Evolutionary conservation across 805 yeast species (phyloP).

Genomic region (Kodamaea nitidulidarum): DNA sequence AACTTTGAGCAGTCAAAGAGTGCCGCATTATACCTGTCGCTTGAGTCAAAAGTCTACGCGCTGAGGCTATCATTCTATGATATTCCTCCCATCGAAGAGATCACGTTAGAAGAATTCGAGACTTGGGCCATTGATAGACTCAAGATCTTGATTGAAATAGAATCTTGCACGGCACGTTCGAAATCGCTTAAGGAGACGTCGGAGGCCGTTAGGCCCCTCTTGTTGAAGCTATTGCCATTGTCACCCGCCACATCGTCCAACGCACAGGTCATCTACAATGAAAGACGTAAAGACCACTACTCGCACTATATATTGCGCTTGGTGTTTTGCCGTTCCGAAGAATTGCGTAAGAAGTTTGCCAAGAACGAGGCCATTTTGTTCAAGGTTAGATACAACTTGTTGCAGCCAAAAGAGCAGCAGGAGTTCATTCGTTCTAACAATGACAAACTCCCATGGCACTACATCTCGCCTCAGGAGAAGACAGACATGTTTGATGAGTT

Average conservation of each 20-base stretch:
- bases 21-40: slow-evolving; percentile 24
- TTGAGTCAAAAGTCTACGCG: slow-evolving; percentile 40
- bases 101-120: slow-evolving; percentile 90
- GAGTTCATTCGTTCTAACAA: slow-evolving; percentile 55
- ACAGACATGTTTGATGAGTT: slow-evolving; percentile 44
- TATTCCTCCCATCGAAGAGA: slow-evolving; percentile 75
- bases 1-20: slow-evolving; percentile 46
- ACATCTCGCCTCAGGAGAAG: slow-evolving; percentile 62
- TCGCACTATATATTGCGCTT: slow-evolving; percentile 85
- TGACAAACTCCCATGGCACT: slow-evolving; percentile 68
- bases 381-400: slow-evolving; percentile 61
- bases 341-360: slow-evolving; percentile 73
- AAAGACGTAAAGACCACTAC: slow-evolving; percentile 84
- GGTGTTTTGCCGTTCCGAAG: slow-evolving; percentile 86
- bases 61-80: slow-evolving; percentile 71
- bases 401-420: slow-evolving; percentile 63
- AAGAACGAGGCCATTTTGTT: slow-evolving; percentile 74
- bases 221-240: slow-evolving; percentile 65
- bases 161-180: slow-evolving; percentile 64
- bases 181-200: slow-evolving; percentile 64
- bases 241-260: slow-evolving; percentile 35
- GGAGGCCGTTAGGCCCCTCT: slow-evolving; percentile 56
- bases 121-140: slow-evolving; percentile 92
- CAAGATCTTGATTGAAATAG: slow-evolving; percentile 78
- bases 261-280: slow-evolving; percentile 38